These are phyloP conservation scores for Gossypium australe DNA, from an alignment of 345 rosid genomes.

Conservation along the genomic window DNA sequence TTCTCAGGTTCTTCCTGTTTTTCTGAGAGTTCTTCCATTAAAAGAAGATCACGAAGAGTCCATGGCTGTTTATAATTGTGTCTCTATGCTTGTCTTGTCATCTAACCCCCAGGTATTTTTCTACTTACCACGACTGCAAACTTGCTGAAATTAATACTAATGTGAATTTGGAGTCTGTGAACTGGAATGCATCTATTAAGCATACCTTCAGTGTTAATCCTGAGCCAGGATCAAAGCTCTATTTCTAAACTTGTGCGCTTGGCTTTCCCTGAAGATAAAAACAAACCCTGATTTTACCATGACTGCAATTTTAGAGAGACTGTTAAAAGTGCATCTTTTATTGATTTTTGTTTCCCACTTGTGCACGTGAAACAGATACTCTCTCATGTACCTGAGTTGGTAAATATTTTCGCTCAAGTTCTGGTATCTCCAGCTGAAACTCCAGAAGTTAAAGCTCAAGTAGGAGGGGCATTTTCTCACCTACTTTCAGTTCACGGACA, in stretches of 20 bases:
- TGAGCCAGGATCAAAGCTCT: background rate
- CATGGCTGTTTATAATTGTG: slow-evolving; percentile 74
- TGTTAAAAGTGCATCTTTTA: background rate
- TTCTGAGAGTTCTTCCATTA: slow-evolving; percentile 82
- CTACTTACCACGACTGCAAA: background rate
- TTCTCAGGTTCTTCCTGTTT: slow-evolving; percentile 83
- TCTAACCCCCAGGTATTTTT: slow-evolving; percentile 74
- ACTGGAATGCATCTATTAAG: background rate
- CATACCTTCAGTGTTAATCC: background rate
- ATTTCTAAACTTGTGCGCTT: background rate
- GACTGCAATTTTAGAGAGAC: background rate
- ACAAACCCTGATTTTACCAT: background rate
- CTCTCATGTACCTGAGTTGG: slow-evolving; percentile 70
- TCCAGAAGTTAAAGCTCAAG: slow-evolving; percentile 75
- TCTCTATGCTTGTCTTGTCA: slow-evolving; percentile 68
- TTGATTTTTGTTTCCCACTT: background rate
- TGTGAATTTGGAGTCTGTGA: background rate
- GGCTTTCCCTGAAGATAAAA: background rate
- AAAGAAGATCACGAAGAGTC: slow-evolving; percentile 97
- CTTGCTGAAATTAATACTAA: background rate
- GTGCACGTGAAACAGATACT: slow-evolving; percentile 49
- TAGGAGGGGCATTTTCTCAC: slow-evolving; percentile 84
- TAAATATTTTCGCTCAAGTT: slow-evolving; percentile 85
- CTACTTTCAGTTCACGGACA: slow-evolving; percentile 69
- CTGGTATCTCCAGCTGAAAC: slow-evolving; percentile 74